Evolutionary conservation across 2,329 filamentous ascomycete genomes (phyloP).

Genomic region (Lojkania enalia): DNA sequence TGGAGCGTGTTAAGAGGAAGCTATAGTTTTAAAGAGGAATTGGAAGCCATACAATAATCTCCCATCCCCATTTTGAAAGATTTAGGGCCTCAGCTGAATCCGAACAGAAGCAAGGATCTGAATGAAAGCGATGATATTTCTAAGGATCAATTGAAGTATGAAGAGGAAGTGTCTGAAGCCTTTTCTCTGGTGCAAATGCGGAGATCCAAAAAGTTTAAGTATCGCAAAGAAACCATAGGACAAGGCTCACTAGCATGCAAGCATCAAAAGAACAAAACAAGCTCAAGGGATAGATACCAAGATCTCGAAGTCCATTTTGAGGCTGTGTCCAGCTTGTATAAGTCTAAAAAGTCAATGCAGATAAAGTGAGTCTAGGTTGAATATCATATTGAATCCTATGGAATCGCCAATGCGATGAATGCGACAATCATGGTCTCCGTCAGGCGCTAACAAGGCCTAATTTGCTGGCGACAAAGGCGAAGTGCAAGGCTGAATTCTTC

Average conservation of each 20-base stretch:
- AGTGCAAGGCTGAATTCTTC: slow-evolving; percentile 19
- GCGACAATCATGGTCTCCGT: slow-evolving; percentile 15
- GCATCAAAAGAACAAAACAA: not conserved
- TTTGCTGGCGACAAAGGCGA: slow-evolving; percentile 14
- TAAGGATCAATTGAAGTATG: too few species aligned
- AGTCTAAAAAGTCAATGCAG: not conserved
- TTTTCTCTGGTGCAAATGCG: too few species aligned
- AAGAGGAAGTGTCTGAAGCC: too few species aligned
- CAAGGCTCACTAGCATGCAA: slow-evolving; percentile 16
- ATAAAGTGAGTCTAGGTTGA: too few species aligned
- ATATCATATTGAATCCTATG: not conserved
- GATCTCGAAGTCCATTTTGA: not conserved
- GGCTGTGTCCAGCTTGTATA: not conserved
- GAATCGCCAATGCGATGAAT: slow-evolving; percentile 33
- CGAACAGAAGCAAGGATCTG: too few species aligned
- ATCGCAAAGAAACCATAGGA: not conserved
- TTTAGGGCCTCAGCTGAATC: not conserved
- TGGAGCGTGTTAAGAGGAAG: slow-evolving; percentile 9
- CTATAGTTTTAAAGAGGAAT: not conserved
- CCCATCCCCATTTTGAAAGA: slow-evolving; percentile 34
- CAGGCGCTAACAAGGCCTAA: slow-evolving; percentile 10
- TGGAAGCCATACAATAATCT: slow-evolving; percentile 29
- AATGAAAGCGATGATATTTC: too few species aligned
- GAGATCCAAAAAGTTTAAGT: not conserved
- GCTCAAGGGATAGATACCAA: not conserved